Conservation (phyloP, 768 basidiomycete genomes). For the Boletus sensibilis region DNA sequence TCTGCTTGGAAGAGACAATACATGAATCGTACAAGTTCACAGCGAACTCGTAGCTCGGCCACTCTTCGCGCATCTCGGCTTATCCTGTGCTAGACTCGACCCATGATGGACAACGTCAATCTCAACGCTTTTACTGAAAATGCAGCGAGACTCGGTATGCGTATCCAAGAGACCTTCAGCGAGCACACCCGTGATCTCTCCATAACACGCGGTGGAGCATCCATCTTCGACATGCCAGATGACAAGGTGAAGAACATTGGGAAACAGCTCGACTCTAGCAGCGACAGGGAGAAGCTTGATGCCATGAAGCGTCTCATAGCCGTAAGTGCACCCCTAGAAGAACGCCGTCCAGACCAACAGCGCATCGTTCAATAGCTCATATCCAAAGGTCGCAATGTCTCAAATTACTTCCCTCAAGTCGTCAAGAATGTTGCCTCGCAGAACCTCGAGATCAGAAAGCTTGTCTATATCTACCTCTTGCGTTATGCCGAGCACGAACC, state of each 20-base stretch:
- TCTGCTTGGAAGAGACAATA: neutral
- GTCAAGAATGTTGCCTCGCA: slow-evolving; percentile 95
- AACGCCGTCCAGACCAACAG: neutral
- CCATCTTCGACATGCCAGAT: slow-evolving; percentile 67
- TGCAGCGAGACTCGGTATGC: slow-evolving; percentile 78
- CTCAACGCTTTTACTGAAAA: slow-evolving; percentile 63
- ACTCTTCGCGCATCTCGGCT: neutral
- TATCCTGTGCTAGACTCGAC: slow-evolving; percentile 1
- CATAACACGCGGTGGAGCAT: slow-evolving; percentile 52
- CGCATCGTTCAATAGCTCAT: slow-evolving; percentile 59
- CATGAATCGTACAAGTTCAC: slow-evolving; percentile 7
- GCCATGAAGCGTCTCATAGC: slow-evolving; percentile 95
- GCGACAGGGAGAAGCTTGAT: slow-evolving; percentile 88
- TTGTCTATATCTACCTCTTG: slow-evolving; percentile 96
- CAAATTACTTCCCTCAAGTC: slow-evolving; percentile 93
- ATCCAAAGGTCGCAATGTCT: slow-evolving; percentile 87
- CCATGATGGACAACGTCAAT: slow-evolving; percentile 35
- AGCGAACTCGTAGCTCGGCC: neutral
- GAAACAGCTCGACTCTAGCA: slow-evolving; percentile 83
- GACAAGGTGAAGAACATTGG: slow-evolving; percentile 83
- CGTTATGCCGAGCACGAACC: slow-evolving; percentile 93
- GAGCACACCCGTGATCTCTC: slow-evolving; percentile 76
- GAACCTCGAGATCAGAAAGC: slow-evolving; percentile 91
- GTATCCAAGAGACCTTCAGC: slow-evolving; percentile 79
- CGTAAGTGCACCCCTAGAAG: slow-evolving; percentile 46